Base-by-base conservation (phyloP, 495 filamentous ascomycete genomes). In the Hypoxylon rickii region DNA sequence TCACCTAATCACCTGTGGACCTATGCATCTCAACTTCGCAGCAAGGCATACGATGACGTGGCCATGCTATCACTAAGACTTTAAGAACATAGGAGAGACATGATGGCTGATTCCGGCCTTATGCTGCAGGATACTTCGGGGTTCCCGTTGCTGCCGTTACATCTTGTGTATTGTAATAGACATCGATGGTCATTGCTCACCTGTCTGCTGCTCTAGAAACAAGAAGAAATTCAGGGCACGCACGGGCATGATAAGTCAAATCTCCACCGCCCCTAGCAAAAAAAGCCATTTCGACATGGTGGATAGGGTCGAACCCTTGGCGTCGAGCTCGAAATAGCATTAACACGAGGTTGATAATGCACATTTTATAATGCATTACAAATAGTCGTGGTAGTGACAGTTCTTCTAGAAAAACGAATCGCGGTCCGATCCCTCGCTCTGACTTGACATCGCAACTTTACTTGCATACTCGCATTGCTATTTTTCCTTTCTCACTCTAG, bases 61-160 rank as follows among this genome's bases (percentile, higher is more conserved):
- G 53, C 55, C 45, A 12, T 20, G 55, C 40, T 32, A 51, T 38
- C 19, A 57, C 38, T 22, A 24, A 51, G 32, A n/a, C n/a, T n/a
- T n/a, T n/a, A n/a, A n/a, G n/a, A n/a, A n/a, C n/a, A n/a, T n/a
- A n/a, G n/a, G n/a, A n/a, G n/a, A n/a, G n/a, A 37, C 21, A 29
- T 34, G 44, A 60, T 58, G 50, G 46, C 19, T 58, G 41, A 44
- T 21, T 4, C 44, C 45, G 34, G 6, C 26, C 36, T 47, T 49
- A 32, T 51, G 58, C 41, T 51, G 51, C 48, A 46, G 44, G 48
- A 55, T 55, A 51, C 42, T 34, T 43, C 39, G 62, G 67, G 29
- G 43, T 62, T 55, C 56, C 63, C 54, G 66, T 57, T 40, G 45
- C 59, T 34, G 60, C 59, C 61, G 69, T 72, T 70, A 62, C 53